Percentiles rank a stretch among this genome's conserved stretches.
phyloP scores from a whole-genome alignment of 805 yeast genomes.

The Tetrapisispora taiwanensis region DNA sequence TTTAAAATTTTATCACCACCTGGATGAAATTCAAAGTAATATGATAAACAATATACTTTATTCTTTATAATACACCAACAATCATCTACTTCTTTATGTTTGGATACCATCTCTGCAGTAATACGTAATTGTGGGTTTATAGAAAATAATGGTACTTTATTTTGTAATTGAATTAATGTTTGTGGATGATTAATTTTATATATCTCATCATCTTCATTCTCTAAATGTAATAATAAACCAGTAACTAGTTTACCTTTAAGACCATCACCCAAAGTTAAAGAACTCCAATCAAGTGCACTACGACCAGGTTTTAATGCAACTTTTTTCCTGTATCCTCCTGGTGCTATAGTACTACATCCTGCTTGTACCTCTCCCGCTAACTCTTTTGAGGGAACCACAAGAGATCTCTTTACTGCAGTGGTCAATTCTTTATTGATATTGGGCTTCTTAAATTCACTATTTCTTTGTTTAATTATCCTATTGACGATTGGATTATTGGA shows the following conservation, averaged over 20 bases:
- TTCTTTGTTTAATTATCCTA: neutral
- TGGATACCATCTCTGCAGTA: constrained; percentile 45
- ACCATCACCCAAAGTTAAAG: constrained; percentile 11
- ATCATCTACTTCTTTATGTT: constrained; percentile 53
- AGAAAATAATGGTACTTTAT: constrained; percentile 13
- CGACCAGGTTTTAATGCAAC: constrained; percentile 30
- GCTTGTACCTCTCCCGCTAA: constrained; percentile 2
- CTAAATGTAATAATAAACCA: constrained; percentile 10
- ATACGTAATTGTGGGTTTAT: constrained; percentile 41
- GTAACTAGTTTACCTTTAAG: constrained; percentile 13
- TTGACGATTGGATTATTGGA: neutral
- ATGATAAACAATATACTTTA: constrained; percentile 77
- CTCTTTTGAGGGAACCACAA: neutral
- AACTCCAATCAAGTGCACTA: constrained; percentile 27
- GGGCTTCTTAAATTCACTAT: neutral
- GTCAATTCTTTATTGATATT: neutral
- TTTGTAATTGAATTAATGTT: constrained; percentile 9
- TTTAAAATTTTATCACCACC: constrained; percentile 78
- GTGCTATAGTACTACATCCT: constrained; percentile 13
- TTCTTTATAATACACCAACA: constrained; percentile 81
- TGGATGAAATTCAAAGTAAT: constrained; percentile 79
- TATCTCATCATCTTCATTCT: constrained; percentile 8
- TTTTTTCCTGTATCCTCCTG: constrained; percentile 21
- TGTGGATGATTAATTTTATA: constrained; percentile 12
- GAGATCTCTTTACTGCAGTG: neutral